These are phyloP conservation scores for Eucalyptus urophylla DNA, from an alignment of 345 rosid species.

Conservation along the genomic window DNA sequence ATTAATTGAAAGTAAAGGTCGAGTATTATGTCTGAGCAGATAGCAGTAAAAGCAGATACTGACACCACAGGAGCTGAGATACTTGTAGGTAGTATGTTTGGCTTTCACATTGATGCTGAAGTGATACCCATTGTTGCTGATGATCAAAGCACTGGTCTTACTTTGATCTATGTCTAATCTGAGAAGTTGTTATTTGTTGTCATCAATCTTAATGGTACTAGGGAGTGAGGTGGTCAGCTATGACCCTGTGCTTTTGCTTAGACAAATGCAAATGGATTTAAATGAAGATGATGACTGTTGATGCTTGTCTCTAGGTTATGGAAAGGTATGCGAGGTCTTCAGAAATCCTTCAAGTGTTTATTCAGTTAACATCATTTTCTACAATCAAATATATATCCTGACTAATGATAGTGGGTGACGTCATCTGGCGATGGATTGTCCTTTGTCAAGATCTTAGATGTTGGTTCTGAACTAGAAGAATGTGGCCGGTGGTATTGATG, in stretches of 20 bases:
- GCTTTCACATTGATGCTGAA: neutral
- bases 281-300: neutral
- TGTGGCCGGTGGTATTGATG: neutral
- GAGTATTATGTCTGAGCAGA: neutral
- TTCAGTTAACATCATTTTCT: neutral
- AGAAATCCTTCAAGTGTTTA: neutral
- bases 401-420: neutral
- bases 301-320: neutral
- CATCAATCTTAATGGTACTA: neutral
- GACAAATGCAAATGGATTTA: neutral
- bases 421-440: neutral
- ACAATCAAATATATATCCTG: neutral
- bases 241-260: neutral
- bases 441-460: neutral
- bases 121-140: neutral
- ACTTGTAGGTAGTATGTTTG: neutral
- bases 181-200: neutral
- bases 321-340: neutral
- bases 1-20: neutral
- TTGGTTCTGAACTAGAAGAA: neutral
- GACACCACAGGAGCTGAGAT: neutral
- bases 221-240: neutral
- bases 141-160: neutral
- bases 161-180: neutral
- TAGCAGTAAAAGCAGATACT: neutral